phyloP scores from a whole-genome alignment of 768 basidiomycete genomes.

The Collybia nuda region DNA sequence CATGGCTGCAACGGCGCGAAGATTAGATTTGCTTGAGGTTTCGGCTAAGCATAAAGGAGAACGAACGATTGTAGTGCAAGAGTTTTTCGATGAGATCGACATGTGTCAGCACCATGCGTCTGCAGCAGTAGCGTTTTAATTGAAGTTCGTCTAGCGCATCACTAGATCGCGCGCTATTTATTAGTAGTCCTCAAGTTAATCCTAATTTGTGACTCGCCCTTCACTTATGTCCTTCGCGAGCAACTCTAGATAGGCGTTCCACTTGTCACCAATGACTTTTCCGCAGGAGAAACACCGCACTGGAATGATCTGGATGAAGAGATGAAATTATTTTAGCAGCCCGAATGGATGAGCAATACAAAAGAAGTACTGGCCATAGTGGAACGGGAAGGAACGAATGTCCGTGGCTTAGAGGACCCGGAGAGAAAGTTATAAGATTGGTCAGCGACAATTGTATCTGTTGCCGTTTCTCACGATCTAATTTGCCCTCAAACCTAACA shows the following conservation, averaged over 20 bases:
- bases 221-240: slow-evolving; percentile 81
- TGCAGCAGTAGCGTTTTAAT: slow-evolving; percentile 92
- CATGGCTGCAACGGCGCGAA: slow-evolving; percentile 34
- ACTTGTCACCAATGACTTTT: slow-evolving; percentile 96
- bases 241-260: slow-evolving; percentile 84
- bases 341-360: too few species aligned
- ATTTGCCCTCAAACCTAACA: too few species aligned
- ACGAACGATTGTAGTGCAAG: slow-evolving; percentile 91
- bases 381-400: too few species aligned
- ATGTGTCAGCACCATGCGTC: slow-evolving; percentile 96
- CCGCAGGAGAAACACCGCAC: slow-evolving; percentile 96
- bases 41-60: neutral
- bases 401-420: too few species aligned
- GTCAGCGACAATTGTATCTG: too few species aligned
- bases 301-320: slow-evolving; percentile 78
- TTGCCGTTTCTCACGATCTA: too few species aligned
- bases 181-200: neutral
- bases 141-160: slow-evolving; percentile 89
- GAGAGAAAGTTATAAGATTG: too few species aligned
- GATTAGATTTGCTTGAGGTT: neutral
- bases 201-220: slow-evolving; percentile 59
- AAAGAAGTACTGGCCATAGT: too few species aligned
- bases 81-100: slow-evolving; percentile 98
- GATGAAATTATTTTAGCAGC: neutral
- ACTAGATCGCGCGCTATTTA: slow-evolving; percentile 34